These are phyloP conservation scores for Penicillium paradoxum DNA, from an alignment of 495 filamentous ascomycete genomes.

Conservation along the genomic window DNA sequence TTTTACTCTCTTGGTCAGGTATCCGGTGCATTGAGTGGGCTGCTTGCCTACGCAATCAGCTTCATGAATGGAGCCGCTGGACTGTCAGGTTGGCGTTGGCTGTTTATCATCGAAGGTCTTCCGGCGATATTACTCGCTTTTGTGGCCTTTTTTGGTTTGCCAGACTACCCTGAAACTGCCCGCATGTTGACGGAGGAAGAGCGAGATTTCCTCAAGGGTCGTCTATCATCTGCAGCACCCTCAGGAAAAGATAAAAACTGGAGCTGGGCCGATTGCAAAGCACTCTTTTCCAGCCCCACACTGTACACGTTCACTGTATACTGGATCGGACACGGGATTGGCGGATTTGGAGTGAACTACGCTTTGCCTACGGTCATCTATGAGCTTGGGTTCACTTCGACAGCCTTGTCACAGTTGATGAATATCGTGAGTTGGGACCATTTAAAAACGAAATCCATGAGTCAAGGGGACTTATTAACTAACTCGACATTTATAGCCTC, in stretches of 20 bases:
- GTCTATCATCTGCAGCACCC: slow-evolving; percentile 16
- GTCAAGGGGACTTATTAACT: too few relatives aligned
- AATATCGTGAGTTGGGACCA: slow-evolving; percentile 33
- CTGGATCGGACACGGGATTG: slow-evolving; percentile 41
- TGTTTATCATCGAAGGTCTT: slow-evolving; percentile 45
- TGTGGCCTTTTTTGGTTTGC: slow-evolving; percentile 34
- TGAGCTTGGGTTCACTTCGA: slow-evolving; percentile 37
- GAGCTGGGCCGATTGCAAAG: slow-evolving; percentile 24
- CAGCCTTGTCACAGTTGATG: slow-evolving; percentile 39
- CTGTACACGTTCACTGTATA: slow-evolving; percentile 34
- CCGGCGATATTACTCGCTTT: slow-evolving; percentile 34
- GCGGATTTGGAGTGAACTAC: slow-evolving; percentile 39
- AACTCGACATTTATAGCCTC: slow-evolving; percentile 34
- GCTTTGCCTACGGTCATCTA: slow-evolving; percentile 43
- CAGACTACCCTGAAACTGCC: slow-evolving; percentile 41
- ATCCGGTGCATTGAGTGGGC: slow-evolving; percentile 32
- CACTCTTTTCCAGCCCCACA: slow-evolving; percentile 29
- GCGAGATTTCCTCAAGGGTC: slow-evolving; percentile 21
- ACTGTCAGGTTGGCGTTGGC: slow-evolving; percentile 40
- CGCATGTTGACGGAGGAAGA: slow-evolving; percentile 36
- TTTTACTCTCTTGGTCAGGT: slow-evolving; percentile 37
- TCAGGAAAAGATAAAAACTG: slow-evolving; percentile 25
- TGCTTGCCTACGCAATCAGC: slow-evolving; percentile 39
- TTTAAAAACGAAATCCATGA: too few relatives aligned
- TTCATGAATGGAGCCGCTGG: slow-evolving; percentile 34